A percentile compares a stretch with the other conserved stretches of the same genome.
These are phyloP conservation scores for Pelagomonas calceolata DNA, from an alignment of 108 stramenopile species.

Conservation along the genomic window DNA sequence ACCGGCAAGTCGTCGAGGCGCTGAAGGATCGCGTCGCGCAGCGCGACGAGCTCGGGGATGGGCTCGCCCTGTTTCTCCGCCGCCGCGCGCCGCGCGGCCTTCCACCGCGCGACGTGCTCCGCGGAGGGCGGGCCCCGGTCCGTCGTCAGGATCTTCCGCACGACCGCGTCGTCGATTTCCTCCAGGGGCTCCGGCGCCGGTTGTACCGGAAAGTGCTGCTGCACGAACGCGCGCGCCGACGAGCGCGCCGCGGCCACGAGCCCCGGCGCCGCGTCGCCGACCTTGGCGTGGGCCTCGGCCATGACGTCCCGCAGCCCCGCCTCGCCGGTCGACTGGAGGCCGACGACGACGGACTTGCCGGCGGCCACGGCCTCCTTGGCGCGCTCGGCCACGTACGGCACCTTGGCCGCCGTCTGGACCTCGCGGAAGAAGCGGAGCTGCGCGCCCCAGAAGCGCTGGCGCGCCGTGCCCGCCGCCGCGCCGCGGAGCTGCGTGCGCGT, in stretches of 20 bases:
- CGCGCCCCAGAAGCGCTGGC: constrained; percentile 56
- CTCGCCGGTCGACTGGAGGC: constrained; percentile 49
- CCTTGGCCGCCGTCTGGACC: constrained; percentile 58
- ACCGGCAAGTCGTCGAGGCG: constrained; percentile 26
- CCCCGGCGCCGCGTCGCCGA: constrained; percentile 2
- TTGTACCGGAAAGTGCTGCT: not conserved
- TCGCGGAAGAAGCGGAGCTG: constrained; percentile 69
- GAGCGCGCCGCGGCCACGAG: not conserved
- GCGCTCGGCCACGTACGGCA: constrained; percentile 44
- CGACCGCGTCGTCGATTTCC: not conserved
- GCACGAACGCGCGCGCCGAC: not conserved
- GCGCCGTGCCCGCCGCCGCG: constrained; percentile 6
- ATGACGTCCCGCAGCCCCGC: constrained; percentile 37
- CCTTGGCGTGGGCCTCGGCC: constrained; percentile 19
- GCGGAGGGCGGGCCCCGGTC: not conserved
- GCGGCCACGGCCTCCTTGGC: constrained; percentile 36
- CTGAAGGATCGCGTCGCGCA: constrained; percentile 16
- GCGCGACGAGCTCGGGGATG: not conserved
- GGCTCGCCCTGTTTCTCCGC: not conserved
- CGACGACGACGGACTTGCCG: constrained; percentile 47
- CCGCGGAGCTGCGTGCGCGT: not conserved
- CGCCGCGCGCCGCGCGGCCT: not conserved
- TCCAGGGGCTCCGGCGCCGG: too few species aligned
- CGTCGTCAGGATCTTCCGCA: not conserved
- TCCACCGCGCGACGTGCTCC: not conserved